Evolutionary conservation across 1,139 yeast genomes (phyloP).

Genomic region (Lodderomyces oxycetoniae): DNA sequence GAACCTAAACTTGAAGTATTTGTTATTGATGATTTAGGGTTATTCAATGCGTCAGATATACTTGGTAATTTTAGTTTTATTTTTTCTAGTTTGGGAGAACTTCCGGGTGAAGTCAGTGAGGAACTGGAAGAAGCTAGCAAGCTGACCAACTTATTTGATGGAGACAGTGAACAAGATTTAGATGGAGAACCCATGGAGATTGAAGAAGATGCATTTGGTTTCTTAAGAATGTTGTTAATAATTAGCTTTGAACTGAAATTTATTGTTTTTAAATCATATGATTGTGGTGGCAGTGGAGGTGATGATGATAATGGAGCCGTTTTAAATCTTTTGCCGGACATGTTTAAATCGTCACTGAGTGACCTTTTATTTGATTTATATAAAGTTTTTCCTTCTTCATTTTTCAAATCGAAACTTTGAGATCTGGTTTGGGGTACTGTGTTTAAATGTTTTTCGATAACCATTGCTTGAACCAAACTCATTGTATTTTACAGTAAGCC

Average conservation of each 20-base stretch:
- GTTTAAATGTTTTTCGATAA: slow-evolving; percentile 30
- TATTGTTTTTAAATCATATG: too few species aligned
- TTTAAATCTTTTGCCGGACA: slow-evolving; percentile 34
- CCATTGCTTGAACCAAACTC: slow-evolving; percentile 24
- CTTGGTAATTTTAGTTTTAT: slow-evolving; percentile 29
- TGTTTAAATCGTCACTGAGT: slow-evolving; percentile 19
- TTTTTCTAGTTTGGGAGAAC: slow-evolving; percentile 15
- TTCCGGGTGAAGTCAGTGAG: slow-evolving; percentile 23
- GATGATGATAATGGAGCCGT: slow-evolving; percentile 53
- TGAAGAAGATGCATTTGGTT: too few species aligned
- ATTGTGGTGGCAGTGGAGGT: too few species aligned
- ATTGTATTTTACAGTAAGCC: too few species aligned
- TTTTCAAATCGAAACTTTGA: slow-evolving; percentile 27
- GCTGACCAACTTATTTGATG: slow-evolving; percentile 24
- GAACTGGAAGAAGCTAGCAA: slow-evolving; percentile 31
- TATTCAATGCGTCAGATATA: slow-evolving; percentile 34
- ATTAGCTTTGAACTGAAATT: slow-evolving; percentile 8
- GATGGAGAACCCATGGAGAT: too few species aligned
- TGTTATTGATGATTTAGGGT: slow-evolving; percentile 17
- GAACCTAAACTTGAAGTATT: slow-evolving; percentile 17
- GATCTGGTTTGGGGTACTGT: slow-evolving; percentile 36
- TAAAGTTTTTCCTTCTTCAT: slow-evolving; percentile 18
- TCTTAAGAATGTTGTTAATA: slow-evolving; percentile 7
- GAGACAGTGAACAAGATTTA: slow-evolving; percentile 35
- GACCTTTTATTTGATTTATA: slow-evolving; percentile 21